Percentiles rank a stretch among this genome's conserved stretches.
Evolutionary conservation across 2,329 filamentous ascomycete genomes (phyloP).

Genomic region (Pseudogymnoascus sp.): DNA sequence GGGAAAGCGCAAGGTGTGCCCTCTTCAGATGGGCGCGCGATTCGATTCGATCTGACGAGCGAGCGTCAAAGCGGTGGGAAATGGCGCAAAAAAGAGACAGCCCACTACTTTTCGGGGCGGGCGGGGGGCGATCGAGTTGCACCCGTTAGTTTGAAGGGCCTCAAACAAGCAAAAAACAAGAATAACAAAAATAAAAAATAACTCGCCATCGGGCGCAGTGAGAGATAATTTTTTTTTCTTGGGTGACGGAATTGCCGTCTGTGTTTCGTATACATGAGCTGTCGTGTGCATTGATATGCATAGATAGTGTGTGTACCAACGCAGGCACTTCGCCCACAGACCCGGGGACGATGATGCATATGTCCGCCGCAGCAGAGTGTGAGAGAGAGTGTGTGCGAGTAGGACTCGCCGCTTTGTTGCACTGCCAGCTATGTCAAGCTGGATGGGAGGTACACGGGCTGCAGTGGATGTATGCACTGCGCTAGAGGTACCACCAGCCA

Average conservation of each 20-base stretch:
- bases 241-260: neutral
- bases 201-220: neutral
- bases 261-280: constrained; percentile 9
- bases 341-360: constrained; percentile 2
- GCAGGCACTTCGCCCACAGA: constrained; percentile 7
- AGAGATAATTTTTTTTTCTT: neutral
- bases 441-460: neutral
- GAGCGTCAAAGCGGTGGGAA: neutral
- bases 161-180: neutral
- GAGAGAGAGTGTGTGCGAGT: neutral
- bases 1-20: neutral
- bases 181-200: neutral
- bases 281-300: constrained; percentile 7
- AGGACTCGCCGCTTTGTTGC: constrained; percentile 2
- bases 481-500: neutral
- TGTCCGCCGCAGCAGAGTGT: neutral
- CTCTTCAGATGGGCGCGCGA: neutral
- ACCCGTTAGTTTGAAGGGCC: neutral
- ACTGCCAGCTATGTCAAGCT: neutral
- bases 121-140: neutral
- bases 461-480: constrained; percentile 1
- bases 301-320: neutral
- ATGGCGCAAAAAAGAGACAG: constrained; percentile 3
- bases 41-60: too few species aligned
- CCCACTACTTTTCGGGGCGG: neutral